Evolutionary conservation across 1,139 yeast species (phyloP), one percentile per base, ranked within the genome.

Genomic region (Geotrichum klebahnii): DNA sequence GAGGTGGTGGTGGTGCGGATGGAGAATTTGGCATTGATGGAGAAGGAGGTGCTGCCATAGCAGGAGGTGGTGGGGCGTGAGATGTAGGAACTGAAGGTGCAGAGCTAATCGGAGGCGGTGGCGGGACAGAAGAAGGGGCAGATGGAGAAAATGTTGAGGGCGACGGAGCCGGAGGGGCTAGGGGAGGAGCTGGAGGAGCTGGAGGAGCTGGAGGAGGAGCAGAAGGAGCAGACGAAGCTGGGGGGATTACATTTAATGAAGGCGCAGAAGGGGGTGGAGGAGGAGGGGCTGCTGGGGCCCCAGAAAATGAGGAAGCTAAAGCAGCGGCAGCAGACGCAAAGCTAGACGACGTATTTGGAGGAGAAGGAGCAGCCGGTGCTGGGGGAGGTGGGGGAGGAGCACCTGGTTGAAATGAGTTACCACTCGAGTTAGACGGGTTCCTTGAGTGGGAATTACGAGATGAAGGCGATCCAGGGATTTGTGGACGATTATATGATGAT

Each of bases 41-140:
- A 16, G 70, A 66, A 19, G 72, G 59, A 8, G 68, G 55, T 2
- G 71, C 58, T 12, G 64, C 56, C 4, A 65, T 51, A 6, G 63
- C 49, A 5, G 66, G 57, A 12, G 59, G 55, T 2, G 64, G 54
- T 12, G 62, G 55, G 16, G 59, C 49, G 2, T 61, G 47, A 2
- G 66, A 55, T 5, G 64, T 57, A 20, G 67, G 56, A 5, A n/a
- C n/a, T n/a, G n/a, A n/a, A n/a, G n/a, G n/a, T n/a, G n/a, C n/a
- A n/a, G n/a, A n/a, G n/a, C n/a, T n/a, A n/a, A n/a, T n/a, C n/a
- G n/a, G n/a, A n/a, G n/a, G n/a, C n/a, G n/a, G n/a, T n/a, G n/a
- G n/a, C n/a, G n/a, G n/a, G n/a, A n/a, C n/a, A n/a, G n/a, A n/a
- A n/a, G 65, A 54, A 3, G 63, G 51, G 52, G 61, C 53, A 29